phyloP scores from a whole-genome alignment of 225 moss, liverwort and hornwort species.

The Bryum argenteum region DNA sequence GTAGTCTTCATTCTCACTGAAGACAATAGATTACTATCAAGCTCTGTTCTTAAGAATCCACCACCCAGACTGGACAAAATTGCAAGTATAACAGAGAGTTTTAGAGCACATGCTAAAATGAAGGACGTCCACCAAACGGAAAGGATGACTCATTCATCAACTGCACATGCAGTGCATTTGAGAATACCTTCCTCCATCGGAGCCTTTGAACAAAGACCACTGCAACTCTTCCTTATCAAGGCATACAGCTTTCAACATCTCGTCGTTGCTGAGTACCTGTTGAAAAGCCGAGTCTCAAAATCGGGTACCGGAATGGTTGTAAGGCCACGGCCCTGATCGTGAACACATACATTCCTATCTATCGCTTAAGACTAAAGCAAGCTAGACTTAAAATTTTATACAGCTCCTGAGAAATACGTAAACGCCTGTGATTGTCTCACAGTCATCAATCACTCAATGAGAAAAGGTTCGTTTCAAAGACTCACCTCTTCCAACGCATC shows the following conservation, averaged over 20 bases:
- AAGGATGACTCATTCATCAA: conserved; percentile 18
- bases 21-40: conserved; percentile 31
- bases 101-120: conserved; percentile 4
- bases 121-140: conserved; percentile 15
- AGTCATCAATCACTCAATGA: neutral
- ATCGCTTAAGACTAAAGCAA: conserved; percentile 26
- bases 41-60: conserved; percentile 1
- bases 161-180: conserved; percentile 24
- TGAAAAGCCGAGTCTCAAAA: conserved; percentile 3
- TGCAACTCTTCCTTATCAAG: conserved; percentile 44
- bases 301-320: conserved; percentile 13
- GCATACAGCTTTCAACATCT: conserved; percentile 57
- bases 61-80: conserved; percentile 11
- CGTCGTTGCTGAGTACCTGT: conserved; percentile 75
- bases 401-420: neutral
- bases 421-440: conserved; percentile 14
- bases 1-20: conserved; percentile 46
- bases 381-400: neutral
- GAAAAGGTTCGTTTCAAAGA: conserved; percentile 1
- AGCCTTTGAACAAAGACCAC: conserved; percentile 39
- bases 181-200: conserved; percentile 35
- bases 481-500: conserved; percentile 78
- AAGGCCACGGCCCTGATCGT: conserved; percentile 3
- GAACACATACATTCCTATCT: conserved; percentile 7
- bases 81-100: conserved; percentile 31